These are phyloP conservation scores for Sporothrix globosa DNA, from an alignment of 2,329 filamentous ascomycete species.

Conservation along the genomic window DNA sequence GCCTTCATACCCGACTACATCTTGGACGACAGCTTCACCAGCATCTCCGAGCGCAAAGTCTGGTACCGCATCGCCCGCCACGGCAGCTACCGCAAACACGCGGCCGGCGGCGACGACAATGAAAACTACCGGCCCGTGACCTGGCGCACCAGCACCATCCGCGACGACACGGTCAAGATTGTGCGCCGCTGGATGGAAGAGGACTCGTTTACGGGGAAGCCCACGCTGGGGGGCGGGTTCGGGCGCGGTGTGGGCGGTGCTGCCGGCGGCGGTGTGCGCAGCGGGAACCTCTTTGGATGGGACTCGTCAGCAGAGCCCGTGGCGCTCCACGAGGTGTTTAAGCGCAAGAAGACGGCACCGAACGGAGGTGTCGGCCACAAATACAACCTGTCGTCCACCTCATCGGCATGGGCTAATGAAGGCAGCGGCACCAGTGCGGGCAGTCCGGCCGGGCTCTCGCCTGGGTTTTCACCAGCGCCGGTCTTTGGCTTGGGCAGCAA, in stretches of 20 bases:
- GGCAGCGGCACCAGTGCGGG: constrained; percentile 1
- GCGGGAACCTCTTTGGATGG: constrained; percentile 64
- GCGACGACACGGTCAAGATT: constrained; percentile 58
- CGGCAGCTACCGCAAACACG: constrained; percentile 60
- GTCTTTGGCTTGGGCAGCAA: constrained; percentile 26
- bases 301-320: constrained; percentile 57
- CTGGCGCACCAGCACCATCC: constrained; percentile 60
- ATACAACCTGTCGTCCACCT: background rate
- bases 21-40: constrained; percentile 57
- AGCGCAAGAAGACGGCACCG: constrained; percentile 41
- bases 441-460: background rate
- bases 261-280: constrained; percentile 45
- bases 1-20: constrained; percentile 51
- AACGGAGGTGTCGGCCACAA: background rate
- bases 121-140: constrained; percentile 63
- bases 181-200: constrained; percentile 69
- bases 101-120: constrained; percentile 47
- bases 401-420: constrained; percentile 10
- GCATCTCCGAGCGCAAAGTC: constrained; percentile 61
- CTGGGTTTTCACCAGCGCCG: constrained; percentile 13
- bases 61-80: constrained; percentile 68
- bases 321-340: constrained; percentile 53
- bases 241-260: background rate
- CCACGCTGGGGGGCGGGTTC: constrained; percentile 45
- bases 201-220: constrained; percentile 59